Base-by-base conservation (phyloP, 164 flowering plant genomes). In the Nymphaea thermarum region DNA sequence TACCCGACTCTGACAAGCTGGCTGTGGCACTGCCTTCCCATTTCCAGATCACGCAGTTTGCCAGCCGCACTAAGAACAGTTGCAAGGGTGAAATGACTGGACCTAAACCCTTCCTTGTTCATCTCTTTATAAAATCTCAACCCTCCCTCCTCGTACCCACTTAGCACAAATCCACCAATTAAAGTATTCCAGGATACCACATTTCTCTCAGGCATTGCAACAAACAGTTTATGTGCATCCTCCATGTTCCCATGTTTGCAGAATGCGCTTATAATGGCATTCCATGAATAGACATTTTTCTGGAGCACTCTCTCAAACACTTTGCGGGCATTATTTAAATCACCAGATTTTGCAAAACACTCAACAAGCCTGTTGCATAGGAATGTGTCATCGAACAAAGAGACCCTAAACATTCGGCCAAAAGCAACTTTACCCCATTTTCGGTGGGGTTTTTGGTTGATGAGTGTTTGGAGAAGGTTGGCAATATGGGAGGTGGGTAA, bases 41-140 rank as follows among this genome's bases (percentile, higher is more conserved):
- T 72, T 25, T 66, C 76, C n/a, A 75, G 70, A 63, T 80, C 80
- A 16, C 71, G 17, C 74, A 81, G 64, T 5, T 69, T 75, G 55
- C 91, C 86, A 77, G 82, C 90, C 0, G 92, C 91, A 68, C 93
- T 83, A 42, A 90, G 75, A 68, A 87, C 87, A 75, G 91, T 90
- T 0, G 93, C 87, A 66, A 88, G 74, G 0, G 96, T 93, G 69
- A 90, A 84, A 73, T 73, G 78, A 43, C 85, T 79, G 6, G 89
- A 87, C 77, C 64, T 65, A 64, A 78, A 77, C 16, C 93, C 93
- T 62, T 81, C 84, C 73, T 36, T 11, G 61, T 65, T 73, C 98
- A 90, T 86, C 74, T 4, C 44, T 41, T 62, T 55, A 77, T 85
- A 86, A 65, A 77, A 63, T 42, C 57, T 66, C 82, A 93, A 70